Evolutionary conservation across 345 rosid species (phyloP), one percentile per base, ranked within the genome.

Genomic region (Citrus medica): DNA sequence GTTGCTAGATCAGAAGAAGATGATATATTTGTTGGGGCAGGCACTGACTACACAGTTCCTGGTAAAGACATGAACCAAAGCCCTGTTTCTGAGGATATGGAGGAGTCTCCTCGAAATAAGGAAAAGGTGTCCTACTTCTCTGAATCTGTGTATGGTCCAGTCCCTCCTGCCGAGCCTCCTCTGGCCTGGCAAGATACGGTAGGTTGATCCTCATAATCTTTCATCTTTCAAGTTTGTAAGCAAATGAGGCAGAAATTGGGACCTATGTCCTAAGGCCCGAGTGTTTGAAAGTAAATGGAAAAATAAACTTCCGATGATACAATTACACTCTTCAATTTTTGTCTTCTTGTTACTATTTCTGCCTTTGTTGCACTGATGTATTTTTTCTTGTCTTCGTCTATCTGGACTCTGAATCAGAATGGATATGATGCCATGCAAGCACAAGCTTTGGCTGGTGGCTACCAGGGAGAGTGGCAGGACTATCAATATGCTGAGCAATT

Each of bases 21-120:
- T 74, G 99, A 96, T 85, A 92, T 96, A 79, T 96, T 92, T 88
- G 90, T 89, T 55, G 98, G 99, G 58, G 97, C 88, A 5, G 99
- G 99, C 24, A 67, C 88, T 68, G 93, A 96, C 81, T 96, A 91
- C 79, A 69, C 70, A 21, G 83, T 92, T 84, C 97, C 98, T 69
- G 94, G 93, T 48, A 91, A 96, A 79, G 99, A 90, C 79, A 78
- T 78, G 83, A 87, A 86, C 42, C 91, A 89, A 70, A 96, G 99
- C 86, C 99, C 99, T 80, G 83, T 89, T 48, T 96, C 97, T 58
- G 98, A 94, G 87, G 99, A 96, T 81, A 94, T 94, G 99, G 99
- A 94, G 81, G 99, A 96, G 84, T 96, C 98, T 80, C 99, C 99
- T 78, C 84, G 94, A 81, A 90, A 87, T 82, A 94, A 89, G 83